Percentiles rank a stretch among this genome's conserved stretches.
These are phyloP conservation scores for Inonotus hispidus DNA, from an alignment of 1,284 basidiomycete species.

Conservation along the genomic window DNA sequence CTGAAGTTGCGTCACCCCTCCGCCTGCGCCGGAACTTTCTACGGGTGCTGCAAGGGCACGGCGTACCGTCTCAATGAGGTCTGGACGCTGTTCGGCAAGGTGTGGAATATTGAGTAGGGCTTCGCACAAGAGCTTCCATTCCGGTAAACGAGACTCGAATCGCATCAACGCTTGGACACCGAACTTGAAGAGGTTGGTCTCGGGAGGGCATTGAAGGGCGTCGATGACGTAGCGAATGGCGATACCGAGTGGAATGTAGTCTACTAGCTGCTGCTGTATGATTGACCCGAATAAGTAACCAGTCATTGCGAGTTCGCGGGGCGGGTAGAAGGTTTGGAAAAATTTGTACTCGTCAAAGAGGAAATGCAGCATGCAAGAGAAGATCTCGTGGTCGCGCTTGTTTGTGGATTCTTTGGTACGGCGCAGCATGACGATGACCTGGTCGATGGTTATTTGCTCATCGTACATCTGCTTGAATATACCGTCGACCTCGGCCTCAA, in stretches of 20 bases:
- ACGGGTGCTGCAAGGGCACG: constrained; percentile 56
- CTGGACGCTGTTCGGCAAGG: constrained; percentile 82
- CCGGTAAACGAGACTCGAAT: constrained; percentile 83
- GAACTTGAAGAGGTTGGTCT: constrained; percentile 94
- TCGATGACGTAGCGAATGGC: constrained; percentile 97
- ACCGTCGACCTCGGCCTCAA: constrained; percentile 89
- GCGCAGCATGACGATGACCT: constrained; percentile 85
- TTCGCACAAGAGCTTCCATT: constrained; percentile 94
- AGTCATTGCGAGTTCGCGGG: constrained; percentile 93
- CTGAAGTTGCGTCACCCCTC: constrained; percentile 35
- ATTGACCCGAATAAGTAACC: constrained; percentile 95
- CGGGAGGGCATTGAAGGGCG: constrained; percentile 84
- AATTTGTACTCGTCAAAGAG: constrained; percentile 99
- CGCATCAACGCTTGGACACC: constrained; percentile 87
- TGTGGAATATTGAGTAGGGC: constrained; percentile 86
- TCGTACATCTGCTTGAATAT: constrained; percentile 99
- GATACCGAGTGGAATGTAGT: constrained; percentile 93
- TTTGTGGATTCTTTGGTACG: constrained; percentile 81
- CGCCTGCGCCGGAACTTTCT: constrained; percentile 34
- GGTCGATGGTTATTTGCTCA: constrained; percentile 89
- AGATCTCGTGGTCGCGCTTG: constrained; percentile 88
- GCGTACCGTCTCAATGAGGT: constrained; percentile 73
- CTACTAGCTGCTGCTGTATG: constrained; percentile 91
- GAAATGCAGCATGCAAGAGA: constrained; percentile 98
- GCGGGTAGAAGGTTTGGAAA: constrained; percentile 94